A percentile compares a stretch with the other conserved stretches of the same genome.
phyloP scores from a whole-genome alignment of 164 flowering plant species.

The Vitis vinifera region ASM3070453v1 NC_081818.1:21598001-21598500 shows the following conservation, averaged over 20 bases:
- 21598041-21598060: not conserved
- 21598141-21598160: slow-evolving; percentile 66
- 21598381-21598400: slow-evolving; percentile 89
- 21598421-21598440: slow-evolving; percentile 58
- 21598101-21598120: slow-evolving; percentile 76
- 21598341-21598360: slow-evolving; percentile 71
- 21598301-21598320: slow-evolving; percentile 29
- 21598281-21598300: no score
- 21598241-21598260: no score
- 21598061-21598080: slow-evolving; percentile 95
- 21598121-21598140: slow-evolving; percentile 92
- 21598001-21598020: not conserved
- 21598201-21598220: no score
- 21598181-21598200: not conserved
- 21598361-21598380: slow-evolving; percentile 75
- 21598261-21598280: no score
- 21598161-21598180: slow-evolving; percentile 5
- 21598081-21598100: slow-evolving; percentile 99
- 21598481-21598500: slow-evolving; percentile 68
- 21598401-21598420: slow-evolving; percentile 59
- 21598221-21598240: no score
- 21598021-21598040: not conserved
- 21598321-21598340: slow-evolving; percentile 84
- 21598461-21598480: slow-evolving; percentile 50
- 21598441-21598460: slow-evolving; percentile 46